These are phyloP conservation scores for Cryphonectria nitschkei DNA, from an alignment of 2,329 filamentous ascomycete genomes.

Conservation along the genomic window DNA sequence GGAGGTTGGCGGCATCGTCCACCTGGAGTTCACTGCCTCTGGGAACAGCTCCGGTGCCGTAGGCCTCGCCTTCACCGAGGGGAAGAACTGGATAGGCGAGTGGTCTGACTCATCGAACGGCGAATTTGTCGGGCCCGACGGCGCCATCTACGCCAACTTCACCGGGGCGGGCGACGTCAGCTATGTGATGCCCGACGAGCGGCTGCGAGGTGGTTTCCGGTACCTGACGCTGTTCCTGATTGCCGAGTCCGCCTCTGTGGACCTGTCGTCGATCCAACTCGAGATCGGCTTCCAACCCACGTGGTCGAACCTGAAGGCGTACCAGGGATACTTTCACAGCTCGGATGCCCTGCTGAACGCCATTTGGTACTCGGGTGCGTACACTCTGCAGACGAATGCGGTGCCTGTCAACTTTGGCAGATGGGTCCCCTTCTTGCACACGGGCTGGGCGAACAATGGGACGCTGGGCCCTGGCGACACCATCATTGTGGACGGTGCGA, in stretches of 20 bases:
- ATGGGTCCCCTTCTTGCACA: conserved; percentile 42
- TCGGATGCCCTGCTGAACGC: conserved; percentile 55
- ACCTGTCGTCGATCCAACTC: conserved; percentile 40
- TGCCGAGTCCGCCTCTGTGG: conserved; percentile 28
- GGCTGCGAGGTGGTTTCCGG: conserved; percentile 55
- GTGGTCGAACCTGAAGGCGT: conserved; percentile 53
- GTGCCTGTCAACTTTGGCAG: conserved; percentile 39
- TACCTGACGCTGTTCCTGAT: conserved; percentile 52
- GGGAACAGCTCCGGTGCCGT: conserved; percentile 41
- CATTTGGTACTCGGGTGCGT: conserved; percentile 56
- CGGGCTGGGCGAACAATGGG: conserved; percentile 44
- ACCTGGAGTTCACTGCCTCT: conserved; percentile 51
- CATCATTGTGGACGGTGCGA: conserved; percentile 54
- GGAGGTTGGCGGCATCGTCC: conserved; percentile 60
- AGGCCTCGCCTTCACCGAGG: conserved; percentile 52
- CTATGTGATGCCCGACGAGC: conserved; percentile 45
- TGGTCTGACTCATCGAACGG: conserved; percentile 54
- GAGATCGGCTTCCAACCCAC: conserved; percentile 46
- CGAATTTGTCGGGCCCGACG: conserved; percentile 47
- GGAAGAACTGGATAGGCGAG: conserved; percentile 51
- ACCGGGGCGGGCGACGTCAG: conserved; percentile 38
- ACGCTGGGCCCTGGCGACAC: conserved; percentile 39
- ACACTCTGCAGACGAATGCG: conserved; percentile 46
- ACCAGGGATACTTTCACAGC: conserved; percentile 58
- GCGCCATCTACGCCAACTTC: conserved; percentile 50